Conservation (phyloP, 768 basidiomycete genomes). For the Lactarius hengduanensis region DNA sequence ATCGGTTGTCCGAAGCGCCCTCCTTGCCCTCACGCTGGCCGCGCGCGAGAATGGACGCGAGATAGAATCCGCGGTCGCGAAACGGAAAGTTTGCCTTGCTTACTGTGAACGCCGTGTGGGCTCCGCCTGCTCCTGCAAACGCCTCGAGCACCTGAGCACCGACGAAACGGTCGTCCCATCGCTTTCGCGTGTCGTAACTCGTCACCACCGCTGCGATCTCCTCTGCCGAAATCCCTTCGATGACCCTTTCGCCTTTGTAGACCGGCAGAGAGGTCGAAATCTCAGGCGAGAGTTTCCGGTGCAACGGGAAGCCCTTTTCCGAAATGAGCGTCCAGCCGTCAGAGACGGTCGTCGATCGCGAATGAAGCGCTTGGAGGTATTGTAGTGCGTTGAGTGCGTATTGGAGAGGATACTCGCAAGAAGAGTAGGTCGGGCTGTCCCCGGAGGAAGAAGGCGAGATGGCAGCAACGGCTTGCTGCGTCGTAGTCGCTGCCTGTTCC, state of each 20-base stretch:
- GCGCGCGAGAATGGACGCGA: constrained; percentile 75
- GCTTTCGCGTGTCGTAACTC: constrained; percentile 66
- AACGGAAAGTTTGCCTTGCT: constrained; percentile 87
- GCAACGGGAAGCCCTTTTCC: constrained; percentile 73
- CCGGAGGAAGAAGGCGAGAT: constrained; percentile 56
- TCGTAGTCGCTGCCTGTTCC: constrained; percentile 69
- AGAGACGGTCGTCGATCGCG: constrained; percentile 41
- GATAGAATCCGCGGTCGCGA: constrained; percentile 81
- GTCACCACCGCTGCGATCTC: constrained; percentile 76
- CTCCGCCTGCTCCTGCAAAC: constrained; percentile 60
- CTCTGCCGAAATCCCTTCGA: constrained; percentile 91
- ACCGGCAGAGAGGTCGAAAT: constrained; percentile 81
- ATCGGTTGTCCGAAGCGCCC: constrained; percentile 29
- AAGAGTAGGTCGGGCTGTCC: constrained; percentile 47
- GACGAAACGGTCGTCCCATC: constrained; percentile 87
- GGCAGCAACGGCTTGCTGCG: constrained; percentile 75
- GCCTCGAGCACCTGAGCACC: constrained; percentile 67
- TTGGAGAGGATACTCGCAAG: constrained; percentile 69
- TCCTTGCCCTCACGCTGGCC: constrained; percentile 38
- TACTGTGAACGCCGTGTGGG: constrained; percentile 67
- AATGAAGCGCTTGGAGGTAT: constrained; percentile 74
- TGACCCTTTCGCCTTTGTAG: constrained; percentile 84
- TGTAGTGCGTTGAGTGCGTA: constrained; percentile 80
- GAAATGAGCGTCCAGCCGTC: constrained; percentile 75
- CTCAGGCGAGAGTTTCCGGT: constrained; percentile 71